Conservation (phyloP, 495 filamentous ascomycete genomes). For the Neurospora sp. region DNA sequence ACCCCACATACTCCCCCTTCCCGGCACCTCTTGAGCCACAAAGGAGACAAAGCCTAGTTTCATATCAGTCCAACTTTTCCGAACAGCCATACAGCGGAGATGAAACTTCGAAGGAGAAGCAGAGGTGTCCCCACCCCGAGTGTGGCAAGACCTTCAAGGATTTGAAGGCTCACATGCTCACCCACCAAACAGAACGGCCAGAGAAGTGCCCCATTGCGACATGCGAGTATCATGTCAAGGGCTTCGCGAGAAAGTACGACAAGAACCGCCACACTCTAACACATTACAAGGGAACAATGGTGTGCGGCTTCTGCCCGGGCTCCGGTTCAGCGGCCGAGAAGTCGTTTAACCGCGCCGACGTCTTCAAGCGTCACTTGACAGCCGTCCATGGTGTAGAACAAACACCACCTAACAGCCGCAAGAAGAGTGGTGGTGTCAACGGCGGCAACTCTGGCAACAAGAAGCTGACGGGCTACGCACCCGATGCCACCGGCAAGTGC, state of each 20-base stretch:
- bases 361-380: conserved; percentile 96
- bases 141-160: conserved; percentile 89
- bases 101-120: conserved; percentile 55
- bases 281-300: conserved; percentile 99
- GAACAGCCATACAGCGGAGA: conserved; percentile 50
- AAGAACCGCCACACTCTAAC: conserved; percentile 96
- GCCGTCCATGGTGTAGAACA: conserved; percentile 94
- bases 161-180: conserved; percentile 91
- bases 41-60: conserved; percentile 21
- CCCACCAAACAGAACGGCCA: conserved; percentile 85
- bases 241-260: conserved; percentile 92
- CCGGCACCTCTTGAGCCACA: conserved; percentile 39
- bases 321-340: conserved; percentile 91
- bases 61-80: conserved; percentile 23
- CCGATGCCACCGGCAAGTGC: conserved; percentile 83
- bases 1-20: conserved; percentile 63
- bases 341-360: conserved; percentile 96
- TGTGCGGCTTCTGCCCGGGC: conserved; percentile 95
- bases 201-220: conserved; percentile 94
- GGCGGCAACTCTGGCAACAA: conserved; percentile 30
- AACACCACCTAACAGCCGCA: conserved; percentile 89
- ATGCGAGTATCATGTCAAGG: conserved; percentile 93
- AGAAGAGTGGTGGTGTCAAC: conserved; percentile 42
- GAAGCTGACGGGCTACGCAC: conserved; percentile 53
- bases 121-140: conserved; percentile 67